Percentiles rank a stretch among this genome's conserved stretches.
Conservation (phyloP, 306 rosid genomes). For the Fragaria nilgerrensis region DNA sequence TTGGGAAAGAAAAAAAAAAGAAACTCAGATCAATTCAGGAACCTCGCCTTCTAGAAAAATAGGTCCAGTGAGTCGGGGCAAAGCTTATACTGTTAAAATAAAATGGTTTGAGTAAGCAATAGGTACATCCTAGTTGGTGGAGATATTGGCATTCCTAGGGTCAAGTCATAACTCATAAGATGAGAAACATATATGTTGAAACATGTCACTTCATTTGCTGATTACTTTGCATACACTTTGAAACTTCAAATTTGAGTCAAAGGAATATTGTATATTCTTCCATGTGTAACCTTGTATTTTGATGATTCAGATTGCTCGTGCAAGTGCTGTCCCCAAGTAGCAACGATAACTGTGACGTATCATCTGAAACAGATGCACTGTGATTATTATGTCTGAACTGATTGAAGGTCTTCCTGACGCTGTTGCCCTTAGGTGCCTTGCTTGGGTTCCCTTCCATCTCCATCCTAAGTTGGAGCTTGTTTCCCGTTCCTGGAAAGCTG, state of each 20-base stretch:
- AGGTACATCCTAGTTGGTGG: neutral
- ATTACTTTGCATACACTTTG: neutral
- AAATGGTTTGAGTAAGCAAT: neutral
- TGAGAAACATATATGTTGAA: neutral
- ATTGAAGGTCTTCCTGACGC: constrained; percentile 97
- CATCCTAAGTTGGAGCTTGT: constrained; percentile 82
- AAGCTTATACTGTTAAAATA: neutral
- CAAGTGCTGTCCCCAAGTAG: constrained; percentile 30
- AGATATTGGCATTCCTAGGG: neutral
- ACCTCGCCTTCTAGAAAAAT: neutral
- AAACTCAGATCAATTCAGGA: neutral
- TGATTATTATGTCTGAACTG: constrained; percentile 76
- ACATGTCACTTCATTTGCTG: neutral
- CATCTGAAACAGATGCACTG: constrained; percentile 47
- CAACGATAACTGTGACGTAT: constrained; percentile 25
- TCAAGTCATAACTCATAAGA: neutral
- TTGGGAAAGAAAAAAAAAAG: no score
- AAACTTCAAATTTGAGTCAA: neutral
- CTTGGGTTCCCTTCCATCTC: constrained; percentile 86
- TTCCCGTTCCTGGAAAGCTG: constrained; percentile 83
- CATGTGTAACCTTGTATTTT: neutral
- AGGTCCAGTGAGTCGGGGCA: neutral
- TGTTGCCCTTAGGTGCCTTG: constrained; percentile 89
- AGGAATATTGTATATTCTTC: neutral
- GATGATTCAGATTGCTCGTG: constrained; percentile 32